Conservation (phyloP, 2,329 filamentous ascomycete species). For the Aspergillus sp. region DNA sequence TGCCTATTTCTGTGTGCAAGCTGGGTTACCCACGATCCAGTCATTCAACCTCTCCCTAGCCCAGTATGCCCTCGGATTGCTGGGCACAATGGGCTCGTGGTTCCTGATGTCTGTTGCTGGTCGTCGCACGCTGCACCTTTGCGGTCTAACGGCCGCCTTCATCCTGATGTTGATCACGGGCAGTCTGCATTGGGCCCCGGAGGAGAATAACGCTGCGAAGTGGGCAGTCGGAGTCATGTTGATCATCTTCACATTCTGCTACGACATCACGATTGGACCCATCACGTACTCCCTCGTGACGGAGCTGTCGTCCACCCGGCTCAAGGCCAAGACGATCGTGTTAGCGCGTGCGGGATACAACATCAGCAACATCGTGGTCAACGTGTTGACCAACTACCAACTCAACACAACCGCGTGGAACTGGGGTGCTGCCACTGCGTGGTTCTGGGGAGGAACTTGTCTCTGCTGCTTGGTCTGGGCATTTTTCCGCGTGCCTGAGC, state of each 20-base stretch:
- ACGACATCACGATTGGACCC: constrained; percentile 55
- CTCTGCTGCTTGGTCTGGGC: constrained; percentile 39
- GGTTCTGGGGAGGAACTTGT: constrained; percentile 42
- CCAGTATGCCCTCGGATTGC: constrained; percentile 59
- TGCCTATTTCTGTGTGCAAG: constrained; percentile 55
- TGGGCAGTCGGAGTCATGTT: constrained; percentile 48
- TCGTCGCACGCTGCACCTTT: constrained; percentile 40
- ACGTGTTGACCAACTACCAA: constrained; percentile 59
- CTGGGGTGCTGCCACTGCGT: constrained; percentile 36
- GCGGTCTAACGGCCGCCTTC: constrained; percentile 23
- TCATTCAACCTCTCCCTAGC: constrained; percentile 45
- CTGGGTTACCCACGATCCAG: constrained; percentile 33
- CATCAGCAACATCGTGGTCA: constrained; percentile 48
- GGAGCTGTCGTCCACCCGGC: constrained; percentile 53
- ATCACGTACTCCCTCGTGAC: constrained; percentile 54
- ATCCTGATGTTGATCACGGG: constrained; percentile 28
- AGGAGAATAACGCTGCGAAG: constrained; percentile 27
- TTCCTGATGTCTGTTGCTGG: constrained; percentile 39
- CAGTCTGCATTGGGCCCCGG: constrained; percentile 21
- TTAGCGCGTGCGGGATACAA: constrained; percentile 53
- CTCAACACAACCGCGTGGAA: constrained; percentile 30
- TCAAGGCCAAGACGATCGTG: constrained; percentile 56
- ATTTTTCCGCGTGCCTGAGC: constrained; percentile 39
- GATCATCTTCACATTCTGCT: constrained; percentile 53
- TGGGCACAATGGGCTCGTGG: constrained; percentile 54